A percentile compares a stretch with the other conserved stretches of the same genome.
These are phyloP conservation scores for Geum urbanum DNA, from an alignment of 306 rosid species.

Conservation along the genomic window DNA sequence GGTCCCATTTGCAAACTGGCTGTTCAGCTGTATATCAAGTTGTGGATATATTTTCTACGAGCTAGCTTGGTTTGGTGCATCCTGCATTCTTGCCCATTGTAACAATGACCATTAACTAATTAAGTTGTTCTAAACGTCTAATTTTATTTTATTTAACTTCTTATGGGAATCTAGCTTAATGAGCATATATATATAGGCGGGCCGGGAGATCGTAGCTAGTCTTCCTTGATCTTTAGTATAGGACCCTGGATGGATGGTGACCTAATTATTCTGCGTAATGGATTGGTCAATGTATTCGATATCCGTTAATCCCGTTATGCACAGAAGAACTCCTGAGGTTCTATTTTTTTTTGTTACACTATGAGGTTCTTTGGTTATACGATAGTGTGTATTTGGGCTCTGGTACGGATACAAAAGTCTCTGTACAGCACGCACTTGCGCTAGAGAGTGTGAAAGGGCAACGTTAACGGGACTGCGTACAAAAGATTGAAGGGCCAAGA, in stretches of 20 bases:
- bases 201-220: not conserved
- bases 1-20: slow-evolving; percentile 42
- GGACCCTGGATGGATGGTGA: not conserved
- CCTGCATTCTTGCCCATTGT: too few species aligned
- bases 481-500: slow-evolving; percentile 11
- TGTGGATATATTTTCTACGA: too few species aligned
- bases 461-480: not conserved
- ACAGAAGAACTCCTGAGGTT: too few species aligned
- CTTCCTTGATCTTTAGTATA: not conserved
- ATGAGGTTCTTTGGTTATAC: too few species aligned
- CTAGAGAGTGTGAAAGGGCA: slow-evolving; percentile 27
- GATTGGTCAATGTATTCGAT: not conserved
- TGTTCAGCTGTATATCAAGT: slow-evolving; percentile 17
- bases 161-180: too few species aligned
- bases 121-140: too few species aligned
- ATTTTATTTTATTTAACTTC: too few species aligned
- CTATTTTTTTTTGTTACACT: too few species aligned
- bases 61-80: too few species aligned
- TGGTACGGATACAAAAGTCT: not conserved
- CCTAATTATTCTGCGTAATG: not conserved
- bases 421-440: slow-evolving; percentile 31
- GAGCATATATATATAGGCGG: too few species aligned
- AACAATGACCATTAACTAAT: too few species aligned
- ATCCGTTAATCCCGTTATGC: too few species aligned
- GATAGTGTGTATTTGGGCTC: not conserved